These are phyloP conservation scores for Austroboletus novae-zelandiae DNA, from an alignment of 1,284 basidiomycete genomes.

Conservation along the genomic window DNA sequence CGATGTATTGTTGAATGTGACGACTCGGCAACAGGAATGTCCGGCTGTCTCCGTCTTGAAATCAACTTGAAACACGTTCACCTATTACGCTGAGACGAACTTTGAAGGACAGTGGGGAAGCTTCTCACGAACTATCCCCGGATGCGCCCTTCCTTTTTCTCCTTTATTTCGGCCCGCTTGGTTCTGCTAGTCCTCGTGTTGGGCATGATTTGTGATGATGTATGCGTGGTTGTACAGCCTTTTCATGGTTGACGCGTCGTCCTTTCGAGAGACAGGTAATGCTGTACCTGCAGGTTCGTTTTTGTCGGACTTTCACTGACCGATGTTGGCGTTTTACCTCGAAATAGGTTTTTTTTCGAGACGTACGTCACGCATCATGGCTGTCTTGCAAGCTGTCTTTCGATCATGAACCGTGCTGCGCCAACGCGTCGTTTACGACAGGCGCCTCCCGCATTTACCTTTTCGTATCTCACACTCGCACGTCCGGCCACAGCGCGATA, in stretches of 20 bases:
- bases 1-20: slow-evolving; percentile 3
- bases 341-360: slow-evolving; percentile 13
- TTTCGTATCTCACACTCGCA: slow-evolving; percentile 8
- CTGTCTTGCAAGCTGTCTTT: slow-evolving; percentile 14
- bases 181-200: slow-evolving; percentile 28
- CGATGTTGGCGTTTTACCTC: slow-evolving; percentile 24
- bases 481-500: slow-evolving; percentile 18
- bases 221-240: slow-evolving; percentile 15
- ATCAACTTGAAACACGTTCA: slow-evolving; percentile 10
- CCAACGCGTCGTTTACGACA: slow-evolving; percentile 2
- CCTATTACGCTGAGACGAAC: slow-evolving; percentile 7
- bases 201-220: slow-evolving; percentile 14
- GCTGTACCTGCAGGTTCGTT: slow-evolving; percentile 11
- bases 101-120: slow-evolving; percentile 7
- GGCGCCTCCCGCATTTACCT: slow-evolving; percentile 19
- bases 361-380: slow-evolving; percentile 35
- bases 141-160: slow-evolving; percentile 5
- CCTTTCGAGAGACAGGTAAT: slow-evolving; percentile 7
- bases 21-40: neutral
- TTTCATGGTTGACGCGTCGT: slow-evolving; percentile 2
- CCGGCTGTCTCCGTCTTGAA: slow-evolving; percentile 4
- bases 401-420: neutral
- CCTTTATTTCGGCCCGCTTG: slow-evolving; percentile 8
- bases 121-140: slow-evolving; percentile 9
- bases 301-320: slow-evolving; percentile 9